These are phyloP conservation scores for Incumbomyces delicatus DNA, from an alignment of 2,329 filamentous ascomycete species.

Conservation along the genomic window DNA sequence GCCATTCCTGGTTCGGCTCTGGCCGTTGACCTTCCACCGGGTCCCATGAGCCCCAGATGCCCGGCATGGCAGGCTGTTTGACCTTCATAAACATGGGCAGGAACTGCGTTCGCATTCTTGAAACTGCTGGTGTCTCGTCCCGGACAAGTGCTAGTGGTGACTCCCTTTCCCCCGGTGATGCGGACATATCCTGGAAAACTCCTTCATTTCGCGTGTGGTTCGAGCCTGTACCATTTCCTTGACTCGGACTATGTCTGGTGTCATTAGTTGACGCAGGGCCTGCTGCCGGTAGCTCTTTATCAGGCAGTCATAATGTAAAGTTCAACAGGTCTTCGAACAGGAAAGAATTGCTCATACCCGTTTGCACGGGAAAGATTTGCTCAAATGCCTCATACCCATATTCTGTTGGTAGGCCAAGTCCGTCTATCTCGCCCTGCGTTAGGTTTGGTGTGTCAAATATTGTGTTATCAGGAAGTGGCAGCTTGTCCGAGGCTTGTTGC, in stretches of 20 bases:
- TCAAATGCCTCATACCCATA: conserved; percentile 7
- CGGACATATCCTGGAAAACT: neutral
- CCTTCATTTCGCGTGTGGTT: too few relatives aligned
- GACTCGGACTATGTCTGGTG: too few relatives aligned
- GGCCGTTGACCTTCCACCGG: neutral
- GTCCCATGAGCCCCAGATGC: conserved; percentile 5
- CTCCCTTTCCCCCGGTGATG: neutral
- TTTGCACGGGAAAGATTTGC: conserved; percentile 16
- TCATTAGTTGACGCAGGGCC: too few relatives aligned
- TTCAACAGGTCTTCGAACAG: conserved; percentile 17
- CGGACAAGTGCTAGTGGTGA: neutral
- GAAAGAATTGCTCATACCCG: conserved; percentile 17
- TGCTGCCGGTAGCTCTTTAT: neutral
- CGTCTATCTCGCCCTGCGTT: neutral
- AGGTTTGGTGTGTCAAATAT: neutral
- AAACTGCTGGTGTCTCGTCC: conserved; percentile 2
- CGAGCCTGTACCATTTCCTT: too few relatives aligned
- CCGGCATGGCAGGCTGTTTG: conserved; percentile 4
- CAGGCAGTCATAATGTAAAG: conserved; percentile 9
- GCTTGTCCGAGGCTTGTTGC: neutral
- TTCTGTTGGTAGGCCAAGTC: neutral
- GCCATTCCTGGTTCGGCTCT: neutral
- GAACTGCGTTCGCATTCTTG: neutral
- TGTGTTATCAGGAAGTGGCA: neutral
- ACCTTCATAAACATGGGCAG: conserved; percentile 3